Percentiles rank a stretch among this genome's conserved stretches.
Conservation (phyloP, 2,329 filamentous ascomycete genomes). For the Beauveria brongniartii region DNA sequence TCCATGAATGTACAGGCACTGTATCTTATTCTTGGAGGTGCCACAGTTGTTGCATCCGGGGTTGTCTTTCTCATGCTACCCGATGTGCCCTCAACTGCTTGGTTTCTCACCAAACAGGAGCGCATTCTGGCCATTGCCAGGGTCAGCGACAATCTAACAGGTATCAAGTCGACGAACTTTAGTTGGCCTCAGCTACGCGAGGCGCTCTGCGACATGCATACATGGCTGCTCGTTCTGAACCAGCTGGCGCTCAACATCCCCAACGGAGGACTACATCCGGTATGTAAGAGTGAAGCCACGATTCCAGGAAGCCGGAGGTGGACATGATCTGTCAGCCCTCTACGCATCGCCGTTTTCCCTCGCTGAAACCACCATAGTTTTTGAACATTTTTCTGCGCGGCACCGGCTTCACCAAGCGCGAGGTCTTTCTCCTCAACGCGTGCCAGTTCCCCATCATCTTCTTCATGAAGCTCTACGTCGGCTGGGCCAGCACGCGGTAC, state of each 20-base stretch:
- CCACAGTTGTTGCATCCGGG: neutral
- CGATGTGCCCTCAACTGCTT: slow-evolving; percentile 26
- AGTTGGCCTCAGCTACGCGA: neutral
- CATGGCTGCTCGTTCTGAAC: slow-evolving; percentile 14
- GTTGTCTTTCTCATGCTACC: neutral
- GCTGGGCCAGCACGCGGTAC: slow-evolving; percentile 17
- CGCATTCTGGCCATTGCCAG: slow-evolving; percentile 57
- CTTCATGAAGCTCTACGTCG: slow-evolving; percentile 17
- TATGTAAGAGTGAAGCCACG: neutral
- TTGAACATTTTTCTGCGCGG: slow-evolving; percentile 18
- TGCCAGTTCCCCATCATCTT: slow-evolving; percentile 16
- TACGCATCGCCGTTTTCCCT: too few species aligned
- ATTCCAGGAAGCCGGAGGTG: too few species aligned
- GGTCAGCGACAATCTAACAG: slow-evolving; percentile 48
- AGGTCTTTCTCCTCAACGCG: slow-evolving; percentile 16
- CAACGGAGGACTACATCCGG: slow-evolving; percentile 20
- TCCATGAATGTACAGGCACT: neutral
- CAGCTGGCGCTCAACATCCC: slow-evolving; percentile 20
- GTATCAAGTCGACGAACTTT: slow-evolving; percentile 18
- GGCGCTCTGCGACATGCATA: neutral
- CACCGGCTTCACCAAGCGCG: slow-evolving; percentile 17
- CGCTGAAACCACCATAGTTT: slow-evolving; percentile 14
- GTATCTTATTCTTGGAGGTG: slow-evolving; percentile 5
- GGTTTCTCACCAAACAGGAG: slow-evolving; percentile 52
- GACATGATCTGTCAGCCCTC: too few species aligned